A percentile compares a stretch with the other conserved stretches of the same genome.
Evolutionary conservation across 2,329 filamentous ascomycete genomes (phyloP).

Genomic region (Cryphonectria naterciae): DNA sequence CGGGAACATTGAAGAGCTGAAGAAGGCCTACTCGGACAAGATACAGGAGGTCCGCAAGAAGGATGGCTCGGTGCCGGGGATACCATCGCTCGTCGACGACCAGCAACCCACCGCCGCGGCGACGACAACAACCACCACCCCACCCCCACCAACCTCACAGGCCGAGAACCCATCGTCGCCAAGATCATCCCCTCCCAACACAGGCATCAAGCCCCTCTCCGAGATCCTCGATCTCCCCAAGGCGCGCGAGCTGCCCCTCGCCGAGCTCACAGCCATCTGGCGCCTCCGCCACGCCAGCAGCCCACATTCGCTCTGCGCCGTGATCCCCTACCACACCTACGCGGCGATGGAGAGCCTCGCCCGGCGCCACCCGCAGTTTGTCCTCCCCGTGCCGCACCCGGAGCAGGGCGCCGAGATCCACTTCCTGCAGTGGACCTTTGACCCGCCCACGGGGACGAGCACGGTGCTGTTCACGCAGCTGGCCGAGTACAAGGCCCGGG

Average conservation of each 20-base stretch:
- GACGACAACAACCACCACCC: slow-evolving; percentile 27
- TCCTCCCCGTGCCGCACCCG: slow-evolving; percentile 79
- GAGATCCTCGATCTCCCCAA: slow-evolving; percentile 78
- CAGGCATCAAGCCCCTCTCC: slow-evolving; percentile 50
- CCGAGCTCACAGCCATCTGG: slow-evolving; percentile 89
- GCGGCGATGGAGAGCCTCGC: slow-evolving; percentile 71
- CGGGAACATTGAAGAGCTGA: slow-evolving; percentile 73
- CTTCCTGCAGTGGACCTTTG: slow-evolving; percentile 95
- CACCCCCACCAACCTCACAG: slow-evolving; percentile 34
- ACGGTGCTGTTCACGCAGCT: slow-evolving; percentile 93
- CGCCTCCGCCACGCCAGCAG: slow-evolving; percentile 80
- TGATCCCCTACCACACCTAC: slow-evolving; percentile 77
- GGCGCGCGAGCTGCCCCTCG: slow-evolving; percentile 69
- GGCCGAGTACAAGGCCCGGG: slow-evolving; percentile 88
- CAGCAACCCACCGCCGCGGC: not conserved
- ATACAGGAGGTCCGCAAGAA: slow-evolving; percentile 73
- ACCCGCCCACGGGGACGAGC: slow-evolving; percentile 63
- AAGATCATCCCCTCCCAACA: not conserved
- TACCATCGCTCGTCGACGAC: slow-evolving; percentile 19
- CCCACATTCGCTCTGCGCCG: slow-evolving; percentile 78
- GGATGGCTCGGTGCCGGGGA: slow-evolving; percentile 56
- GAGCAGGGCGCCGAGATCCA: slow-evolving; percentile 84
- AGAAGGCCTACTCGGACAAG: slow-evolving; percentile 81
- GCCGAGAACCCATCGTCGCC: slow-evolving; percentile 33
- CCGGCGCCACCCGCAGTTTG: slow-evolving; percentile 80